Evolutionary conservation across 306 rosid genomes (phyloP), one percentile per base, ranked within the genome.

Genomic region (Castanopsis chinensis): DNA sequence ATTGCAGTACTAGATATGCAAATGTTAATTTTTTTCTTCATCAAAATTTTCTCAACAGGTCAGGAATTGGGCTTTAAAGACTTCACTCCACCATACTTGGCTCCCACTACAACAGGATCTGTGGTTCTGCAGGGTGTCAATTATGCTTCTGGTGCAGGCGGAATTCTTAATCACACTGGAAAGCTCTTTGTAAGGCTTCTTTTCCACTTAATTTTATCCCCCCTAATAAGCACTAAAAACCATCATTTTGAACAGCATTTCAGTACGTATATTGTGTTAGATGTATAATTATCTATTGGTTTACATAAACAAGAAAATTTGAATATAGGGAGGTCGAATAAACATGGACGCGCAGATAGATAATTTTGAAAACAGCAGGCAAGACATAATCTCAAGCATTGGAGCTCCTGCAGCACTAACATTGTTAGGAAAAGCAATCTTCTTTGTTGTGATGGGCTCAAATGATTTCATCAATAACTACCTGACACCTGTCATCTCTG

Each of bases 71-170:
- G 90, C 67, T 43, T 82, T 4, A 76, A 76, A 17, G 78, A 79
- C n/a, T 80, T 86, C 63, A 83, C 84, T 35, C 97, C 92, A 25
- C 93, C 94, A 4, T 91, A 90, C 84, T 70, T 90, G 61, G 88
- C 93, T 30, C 94, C 93, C 69, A 58, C 94, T 12, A 87, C 92
- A 64, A 30, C 74, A 2, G 97, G 92, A 43, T 49, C 83, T 2
- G 83, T 77, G n/a, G 45, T 88, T 84, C 80, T 93, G 65, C 79
- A 79, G 56, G 98, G 94, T 45, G 92, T 87, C 37, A 93, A 93
- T 63, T 91, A 91, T 82, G 98, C 94, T 37, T 93, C 94, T 27
- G 94, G 94, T 25, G 91, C 89, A 13, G 79, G 88, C 81, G 94
- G 97, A 75, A 90, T 91, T 88, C 88, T 91, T 37, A 93, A 93